Evolutionary conservation across 192 early-diverging fungal species (phyloP).

Genomic region (Thamnidium elegans): DNA sequence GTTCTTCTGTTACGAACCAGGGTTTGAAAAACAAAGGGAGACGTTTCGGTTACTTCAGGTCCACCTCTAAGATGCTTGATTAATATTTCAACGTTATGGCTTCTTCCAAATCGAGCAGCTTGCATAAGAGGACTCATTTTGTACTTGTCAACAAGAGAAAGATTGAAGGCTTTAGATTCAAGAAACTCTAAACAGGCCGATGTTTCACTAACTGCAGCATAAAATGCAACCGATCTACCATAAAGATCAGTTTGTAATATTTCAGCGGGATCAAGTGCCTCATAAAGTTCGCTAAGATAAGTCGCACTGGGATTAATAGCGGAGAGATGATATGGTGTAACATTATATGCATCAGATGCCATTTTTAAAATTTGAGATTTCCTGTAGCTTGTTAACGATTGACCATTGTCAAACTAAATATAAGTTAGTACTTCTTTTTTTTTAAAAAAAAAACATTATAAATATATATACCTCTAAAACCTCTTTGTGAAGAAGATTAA

Average conservation of each 20-base stretch:
- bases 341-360: slow-evolving; percentile 21
- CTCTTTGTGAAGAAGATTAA: slow-evolving; percentile 28
- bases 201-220: slow-evolving; percentile 46
- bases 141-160: slow-evolving; percentile 29
- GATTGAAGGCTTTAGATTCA: slow-evolving; percentile 32
- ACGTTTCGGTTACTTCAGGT: slow-evolving; percentile 10
- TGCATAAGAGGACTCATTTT: slow-evolving; percentile 46
- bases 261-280: slow-evolving; percentile 30
- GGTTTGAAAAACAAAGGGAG: slow-evolving; percentile 33
- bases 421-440: slow-evolving; percentile 13
- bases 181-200: slow-evolving; percentile 44
- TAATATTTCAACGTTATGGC: slow-evolving; percentile 27
- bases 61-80: slow-evolving; percentile 31
- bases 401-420: slow-evolving; percentile 13
- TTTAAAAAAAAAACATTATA: not conserved
- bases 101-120: slow-evolving; percentile 50
- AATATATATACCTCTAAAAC: slow-evolving; percentile 21
- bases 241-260: slow-evolving; percentile 38
- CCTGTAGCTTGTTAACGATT: slow-evolving; percentile 16
- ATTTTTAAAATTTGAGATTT: slow-evolving; percentile 40
- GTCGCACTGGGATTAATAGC: slow-evolving; percentile 44
- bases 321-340: slow-evolving; percentile 47
- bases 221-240: slow-evolving; percentile 46
- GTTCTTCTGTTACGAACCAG: slow-evolving; percentile 36
- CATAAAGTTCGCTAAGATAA: slow-evolving; percentile 36